Evolutionary conservation across 805 yeast genomes (phyloP).

Genomic region (Teunomyces panamensis): DNA sequence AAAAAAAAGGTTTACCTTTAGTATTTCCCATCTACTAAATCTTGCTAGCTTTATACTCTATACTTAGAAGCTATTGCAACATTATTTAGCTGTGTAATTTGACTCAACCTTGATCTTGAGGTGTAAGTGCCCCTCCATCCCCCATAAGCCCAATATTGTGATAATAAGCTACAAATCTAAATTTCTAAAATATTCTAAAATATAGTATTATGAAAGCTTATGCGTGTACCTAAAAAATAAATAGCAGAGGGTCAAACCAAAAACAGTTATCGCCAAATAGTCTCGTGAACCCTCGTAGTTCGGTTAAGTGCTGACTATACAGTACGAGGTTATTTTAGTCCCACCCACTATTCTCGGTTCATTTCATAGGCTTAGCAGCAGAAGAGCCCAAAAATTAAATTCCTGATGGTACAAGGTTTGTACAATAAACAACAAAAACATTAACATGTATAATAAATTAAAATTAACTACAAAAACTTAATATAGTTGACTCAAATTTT

Average conservation of each 20-base stretch:
- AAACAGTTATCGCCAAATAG: conserved; percentile 1
- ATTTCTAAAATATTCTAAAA: conserved; percentile 1
- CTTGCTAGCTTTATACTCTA: neutral
- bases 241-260: neutral
- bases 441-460: conserved; percentile 1
- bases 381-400: neutral
- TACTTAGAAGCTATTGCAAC: conserved; percentile 1
- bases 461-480: conserved; percentile 1
- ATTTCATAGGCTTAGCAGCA: neutral
- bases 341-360: neutral
- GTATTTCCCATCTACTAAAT: conserved; percentile 3
- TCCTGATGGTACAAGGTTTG: neutral
- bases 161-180: conserved; percentile 1
- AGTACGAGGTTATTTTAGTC: neutral
- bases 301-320: neutral
- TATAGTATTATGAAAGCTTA: conserved; percentile 2
- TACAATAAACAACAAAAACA: neutral
- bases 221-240: conserved; percentile 1
- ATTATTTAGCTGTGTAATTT: conserved; percentile 1
- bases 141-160: neutral
- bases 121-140: neutral
- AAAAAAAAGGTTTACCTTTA: neutral
- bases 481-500: conserved; percentile 3
- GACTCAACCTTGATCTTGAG: conserved; percentile 1
- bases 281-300: neutral